A percentile compares a stretch with the other conserved stretches of the same genome.
Conservation (phyloP, 163 green algal genomes). For the Smithsoniella earleae region DNA sequence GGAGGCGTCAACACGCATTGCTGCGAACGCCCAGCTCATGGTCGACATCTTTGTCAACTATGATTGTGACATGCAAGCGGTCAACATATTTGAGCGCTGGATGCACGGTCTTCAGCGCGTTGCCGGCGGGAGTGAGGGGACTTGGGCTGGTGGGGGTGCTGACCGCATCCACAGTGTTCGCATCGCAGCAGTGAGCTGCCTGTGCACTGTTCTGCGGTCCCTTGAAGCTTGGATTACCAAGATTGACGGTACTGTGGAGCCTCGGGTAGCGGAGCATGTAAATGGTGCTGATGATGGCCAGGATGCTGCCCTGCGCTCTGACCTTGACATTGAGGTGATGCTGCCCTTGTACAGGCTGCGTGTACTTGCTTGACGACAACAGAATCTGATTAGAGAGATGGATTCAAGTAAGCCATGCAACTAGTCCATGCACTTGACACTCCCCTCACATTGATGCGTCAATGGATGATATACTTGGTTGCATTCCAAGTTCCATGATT, state of each 20-base stretch:
- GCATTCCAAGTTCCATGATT: no score
- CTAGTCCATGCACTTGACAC: no score
- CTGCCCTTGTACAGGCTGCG: no score
- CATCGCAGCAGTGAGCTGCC: background rate
- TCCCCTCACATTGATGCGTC: no score
- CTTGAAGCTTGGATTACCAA: background rate
- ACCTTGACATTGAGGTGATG: conserved; percentile 28
- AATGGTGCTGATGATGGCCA: background rate
- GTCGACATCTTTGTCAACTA: conserved; percentile 99
- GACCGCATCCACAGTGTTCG: no score
- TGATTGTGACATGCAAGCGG: conserved; percentile 84
- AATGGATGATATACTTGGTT: no score
- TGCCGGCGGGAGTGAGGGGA: background rate
- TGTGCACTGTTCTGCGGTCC: background rate
- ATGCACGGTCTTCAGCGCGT: conserved; percentile 20
- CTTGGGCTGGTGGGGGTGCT: background rate
- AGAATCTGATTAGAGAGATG: no score
- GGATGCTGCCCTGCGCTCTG: background rate
- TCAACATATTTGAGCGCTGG: conserved; percentile 87
- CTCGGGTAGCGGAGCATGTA: background rate
- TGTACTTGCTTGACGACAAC: no score
- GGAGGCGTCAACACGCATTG: conserved; percentile 31
- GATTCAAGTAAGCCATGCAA: no score
- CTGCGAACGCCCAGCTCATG: conserved; percentile 64
- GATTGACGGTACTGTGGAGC: background rate